Conservation (phyloP, 2,329 filamentous ascomycete species). For the Verticillium zaregamsianum region DNA sequence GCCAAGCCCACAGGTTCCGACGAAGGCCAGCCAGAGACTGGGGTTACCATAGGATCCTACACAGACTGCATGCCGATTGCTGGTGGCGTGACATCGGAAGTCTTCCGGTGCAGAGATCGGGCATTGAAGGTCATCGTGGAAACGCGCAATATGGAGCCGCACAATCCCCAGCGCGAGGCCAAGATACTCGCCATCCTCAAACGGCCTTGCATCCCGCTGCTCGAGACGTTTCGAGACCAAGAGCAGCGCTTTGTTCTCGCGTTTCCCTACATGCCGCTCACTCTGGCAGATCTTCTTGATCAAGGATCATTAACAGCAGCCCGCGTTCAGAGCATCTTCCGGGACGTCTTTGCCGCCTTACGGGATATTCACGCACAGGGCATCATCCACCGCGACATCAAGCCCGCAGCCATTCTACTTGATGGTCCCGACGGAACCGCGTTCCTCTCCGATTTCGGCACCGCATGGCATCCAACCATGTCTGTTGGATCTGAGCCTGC, state of each 20-base stretch:
- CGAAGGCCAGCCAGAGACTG: slow-evolving; percentile 19
- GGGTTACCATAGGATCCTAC: slow-evolving; percentile 50
- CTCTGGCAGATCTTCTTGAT: slow-evolving; percentile 65
- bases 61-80: slow-evolving; percentile 49
- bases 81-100: slow-evolving; percentile 72
- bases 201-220: slow-evolving; percentile 58
- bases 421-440: slow-evolving; percentile 64
- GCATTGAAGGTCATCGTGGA: slow-evolving; percentile 86
- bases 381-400: slow-evolving; percentile 91
- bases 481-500: slow-evolving; percentile 58
- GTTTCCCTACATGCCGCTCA: slow-evolving; percentile 78
- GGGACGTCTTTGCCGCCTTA: slow-evolving; percentile 67
- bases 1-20: neutral
- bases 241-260: slow-evolving; percentile 70
- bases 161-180: slow-evolving; percentile 76
- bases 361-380: slow-evolving; percentile 65
- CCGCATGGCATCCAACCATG: slow-evolving; percentile 69
- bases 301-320: slow-evolving; percentile 27
- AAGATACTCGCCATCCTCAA: slow-evolving; percentile 62
- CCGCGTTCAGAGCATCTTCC: slow-evolving; percentile 44
- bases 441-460: slow-evolving; percentile 86
- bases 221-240: slow-evolving; percentile 70
- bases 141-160: slow-evolving; percentile 69
- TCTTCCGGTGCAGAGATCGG: slow-evolving; percentile 63
- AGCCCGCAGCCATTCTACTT: slow-evolving; percentile 84